Conservation (phyloP, 2,329 filamentous ascomycete species). For the Acephala macrosclerotiorum region DNA sequence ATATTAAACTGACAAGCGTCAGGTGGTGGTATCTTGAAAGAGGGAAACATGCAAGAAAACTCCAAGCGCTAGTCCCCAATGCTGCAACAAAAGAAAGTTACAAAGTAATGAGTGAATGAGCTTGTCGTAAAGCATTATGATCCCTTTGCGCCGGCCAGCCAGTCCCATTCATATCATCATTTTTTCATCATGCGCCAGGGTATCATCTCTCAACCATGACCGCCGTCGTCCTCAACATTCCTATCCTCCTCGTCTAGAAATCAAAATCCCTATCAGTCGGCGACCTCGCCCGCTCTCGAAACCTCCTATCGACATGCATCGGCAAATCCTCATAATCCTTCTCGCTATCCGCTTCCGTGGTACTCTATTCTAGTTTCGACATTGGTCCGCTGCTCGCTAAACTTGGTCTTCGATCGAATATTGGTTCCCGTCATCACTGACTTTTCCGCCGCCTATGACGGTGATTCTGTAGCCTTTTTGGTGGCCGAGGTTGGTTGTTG, state of each 20-base stretch:
- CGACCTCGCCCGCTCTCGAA: constrained; percentile 1
- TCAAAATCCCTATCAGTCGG: constrained; percentile 15
- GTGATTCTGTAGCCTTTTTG: constrained; percentile 24
- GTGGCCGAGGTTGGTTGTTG: constrained; percentile 12
- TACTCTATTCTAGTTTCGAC: constrained; percentile 30
- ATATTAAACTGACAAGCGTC: background rate
- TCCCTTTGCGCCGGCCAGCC: constrained; percentile 10
- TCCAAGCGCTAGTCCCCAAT: background rate
- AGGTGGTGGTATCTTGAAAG: background rate
- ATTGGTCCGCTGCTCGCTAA: constrained; percentile 26
- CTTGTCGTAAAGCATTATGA: background rate
- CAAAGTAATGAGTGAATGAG: background rate
- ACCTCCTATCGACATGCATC: constrained; percentile 9
- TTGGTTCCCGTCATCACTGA: constrained; percentile 15
- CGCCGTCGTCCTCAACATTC: constrained; percentile 34
- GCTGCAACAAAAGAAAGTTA: constrained; percentile 5
- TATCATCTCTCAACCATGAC: constrained; percentile 26
- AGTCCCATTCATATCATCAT: constrained; percentile 5
- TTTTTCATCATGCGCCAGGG: background rate
- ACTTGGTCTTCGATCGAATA: constrained; percentile 15
- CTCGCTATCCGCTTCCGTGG: constrained; percentile 24
- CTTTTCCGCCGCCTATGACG: constrained; percentile 16
- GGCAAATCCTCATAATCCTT: constrained; percentile 29
- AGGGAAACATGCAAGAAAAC: background rate
- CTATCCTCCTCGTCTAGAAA: constrained; percentile 2